Evolutionary conservation across 768 basidiomycete genomes (phyloP).

Genomic region (Rhodotorula paludigena): DNA sequence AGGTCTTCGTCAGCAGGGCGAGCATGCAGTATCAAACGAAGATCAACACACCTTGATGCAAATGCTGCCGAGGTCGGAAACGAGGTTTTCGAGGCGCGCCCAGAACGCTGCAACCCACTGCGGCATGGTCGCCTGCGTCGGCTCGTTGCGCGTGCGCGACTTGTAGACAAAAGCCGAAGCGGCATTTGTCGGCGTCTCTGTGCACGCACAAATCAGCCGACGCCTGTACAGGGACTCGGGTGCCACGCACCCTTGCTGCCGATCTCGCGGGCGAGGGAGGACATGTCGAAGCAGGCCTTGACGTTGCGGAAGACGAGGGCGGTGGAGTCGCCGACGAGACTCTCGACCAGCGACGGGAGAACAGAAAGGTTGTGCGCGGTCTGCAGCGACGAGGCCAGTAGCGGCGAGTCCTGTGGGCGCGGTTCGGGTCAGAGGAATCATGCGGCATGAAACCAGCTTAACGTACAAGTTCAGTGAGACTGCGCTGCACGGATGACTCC

Average conservation of each 20-base stretch:
- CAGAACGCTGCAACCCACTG: constrained; percentile 81
- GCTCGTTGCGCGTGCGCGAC: constrained; percentile 81
- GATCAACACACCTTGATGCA: constrained; percentile 69
- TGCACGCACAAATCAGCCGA: neutral
- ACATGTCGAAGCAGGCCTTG: constrained; percentile 74
- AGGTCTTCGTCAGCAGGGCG: no score
- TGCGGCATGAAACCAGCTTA: neutral
- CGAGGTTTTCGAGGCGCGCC: constrained; percentile 70
- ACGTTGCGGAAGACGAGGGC: constrained; percentile 79
- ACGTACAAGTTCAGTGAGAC: constrained; percentile 69
- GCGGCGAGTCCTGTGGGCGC: constrained; percentile 67
- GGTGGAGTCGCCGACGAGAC: constrained; percentile 70
- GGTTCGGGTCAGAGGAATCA: neutral
- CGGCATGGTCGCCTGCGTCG: constrained; percentile 77
- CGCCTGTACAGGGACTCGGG: neutral
- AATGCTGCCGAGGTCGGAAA: constrained; percentile 81
- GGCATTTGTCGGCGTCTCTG: constrained; percentile 44
- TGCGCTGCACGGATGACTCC: constrained; percentile 81
- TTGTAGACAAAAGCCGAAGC: constrained; percentile 60
- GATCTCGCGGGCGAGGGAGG: constrained; percentile 78
- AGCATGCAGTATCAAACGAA: neutral
- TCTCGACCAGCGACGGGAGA: constrained; percentile 73
- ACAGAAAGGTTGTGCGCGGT: constrained; percentile 88
- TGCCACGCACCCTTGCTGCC: constrained; percentile 61
- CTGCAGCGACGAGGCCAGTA: constrained; percentile 88